Evolutionary conservation across 768 basidiomycete species (phyloP), one percentile per base, ranked within the genome.

Genomic region (Boletus coccyginus): DNA sequence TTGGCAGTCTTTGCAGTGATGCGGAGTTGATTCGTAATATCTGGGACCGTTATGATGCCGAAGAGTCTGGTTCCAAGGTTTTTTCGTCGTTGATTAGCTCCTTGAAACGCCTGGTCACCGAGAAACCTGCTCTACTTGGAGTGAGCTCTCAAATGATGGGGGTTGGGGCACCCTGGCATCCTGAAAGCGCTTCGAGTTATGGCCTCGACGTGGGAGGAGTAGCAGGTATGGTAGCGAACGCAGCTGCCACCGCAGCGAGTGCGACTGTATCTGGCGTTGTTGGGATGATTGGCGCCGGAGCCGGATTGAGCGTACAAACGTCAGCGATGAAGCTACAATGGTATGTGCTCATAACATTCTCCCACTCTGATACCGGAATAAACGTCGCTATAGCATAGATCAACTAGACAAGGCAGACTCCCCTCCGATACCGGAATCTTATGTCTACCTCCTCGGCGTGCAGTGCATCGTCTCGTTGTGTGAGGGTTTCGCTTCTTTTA

Each of bases 341-440:
- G 94, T 94, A 57, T 41, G 84, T 75, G 6, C 21, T 12, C 41
- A 17, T 33, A 14, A 16, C 1, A 3, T 5, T n/a, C 5, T 36
- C 40, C 35, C 33, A 24, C 19, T 39, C 24, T 29, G 27, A 10
- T 45, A 13, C 9, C 35, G 7, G 55, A 33, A n/a, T 39, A 21
- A 38, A 48, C n/a, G 11, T 24, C 39, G 9, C 2, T 17, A 6
- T 63, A 97, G 95, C 69, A 98, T 99, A 62, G 96, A 99, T 69
- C 97, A 98, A 70, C 83, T 98, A 13, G 96, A 99, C 75, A 99
- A 99, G 71, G 90, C 93, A 0, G 97, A 99, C 62, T 85, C 94
- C 0, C 97, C 97, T 0, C 79, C 85, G 0, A 94, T 98, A 51
- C 96, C 97, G 0, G 97, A 99, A 56, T 81, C 90, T 5, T 98